Percentiles rank a stretch among this genome's conserved stretches.
Evolutionary conservation across 768 basidiomycete species (phyloP).

Genomic region (Coprinellus aureogranulatus): DNA sequence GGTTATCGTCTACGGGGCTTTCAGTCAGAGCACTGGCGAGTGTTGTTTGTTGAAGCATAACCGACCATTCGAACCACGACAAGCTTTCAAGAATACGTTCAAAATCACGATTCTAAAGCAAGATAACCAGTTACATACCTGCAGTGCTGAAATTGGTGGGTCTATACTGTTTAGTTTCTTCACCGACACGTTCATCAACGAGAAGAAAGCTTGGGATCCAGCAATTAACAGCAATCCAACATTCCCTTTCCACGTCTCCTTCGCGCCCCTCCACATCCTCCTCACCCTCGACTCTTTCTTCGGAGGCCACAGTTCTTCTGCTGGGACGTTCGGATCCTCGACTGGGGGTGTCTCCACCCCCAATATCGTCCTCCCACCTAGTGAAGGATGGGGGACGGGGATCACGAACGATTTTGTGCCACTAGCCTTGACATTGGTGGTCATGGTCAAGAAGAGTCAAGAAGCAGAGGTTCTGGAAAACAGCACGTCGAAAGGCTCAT

Average conservation of each 20-base stretch:
- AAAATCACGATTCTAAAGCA: not conserved
- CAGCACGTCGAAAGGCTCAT: too few species aligned
- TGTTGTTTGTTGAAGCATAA: not conserved
- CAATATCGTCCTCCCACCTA: not conserved
- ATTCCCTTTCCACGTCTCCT: slow-evolving; percentile 7
- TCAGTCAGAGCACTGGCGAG: not conserved
- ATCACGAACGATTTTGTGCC: not conserved
- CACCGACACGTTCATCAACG: slow-evolving; percentile 21
- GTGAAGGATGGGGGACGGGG: not conserved
- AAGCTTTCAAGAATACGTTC: slow-evolving; percentile 5
- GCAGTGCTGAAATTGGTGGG: slow-evolving; percentile 20
- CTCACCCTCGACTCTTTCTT: not conserved
- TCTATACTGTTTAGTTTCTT: slow-evolving; percentile 23
- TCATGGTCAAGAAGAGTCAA: not conserved
- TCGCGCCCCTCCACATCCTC: not conserved
- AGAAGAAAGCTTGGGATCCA: slow-evolving; percentile 18
- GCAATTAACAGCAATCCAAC: slow-evolving; percentile 18
- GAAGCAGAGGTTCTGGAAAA: not conserved
- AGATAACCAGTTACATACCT: slow-evolving; percentile 10
- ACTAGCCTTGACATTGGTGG: not conserved
- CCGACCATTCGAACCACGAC: slow-evolving; percentile 16
- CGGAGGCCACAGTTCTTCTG: not conserved
- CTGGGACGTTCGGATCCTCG: not conserved
- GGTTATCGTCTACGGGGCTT: slow-evolving; percentile 9
- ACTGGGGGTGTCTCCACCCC: not conserved